phyloP scores from a whole-genome alignment of 2,329 filamentous ascomycete genomes.

The Paecilomyces formosus region DNA sequence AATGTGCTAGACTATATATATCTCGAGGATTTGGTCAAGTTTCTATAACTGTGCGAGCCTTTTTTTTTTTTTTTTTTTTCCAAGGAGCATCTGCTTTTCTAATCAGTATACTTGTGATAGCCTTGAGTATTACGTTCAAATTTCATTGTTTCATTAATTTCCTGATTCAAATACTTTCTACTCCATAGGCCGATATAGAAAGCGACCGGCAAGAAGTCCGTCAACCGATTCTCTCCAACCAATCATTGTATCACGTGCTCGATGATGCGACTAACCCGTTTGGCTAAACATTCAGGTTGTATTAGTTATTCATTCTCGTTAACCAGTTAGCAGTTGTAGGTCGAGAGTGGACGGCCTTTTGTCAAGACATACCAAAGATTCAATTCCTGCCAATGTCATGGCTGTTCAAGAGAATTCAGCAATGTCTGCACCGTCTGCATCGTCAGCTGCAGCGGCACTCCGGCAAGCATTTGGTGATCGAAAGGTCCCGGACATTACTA shows the following conservation, averaged over 20 bases:
- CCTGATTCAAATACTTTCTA: too few species aligned
- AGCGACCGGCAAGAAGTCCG: background rate
- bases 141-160: too few species aligned
- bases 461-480: slow-evolving; percentile 18
- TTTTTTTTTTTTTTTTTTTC: too few species aligned
- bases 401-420: background rate
- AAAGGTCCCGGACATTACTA: slow-evolving; percentile 27
- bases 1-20: too few species aligned
- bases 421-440: background rate
- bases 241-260: background rate
- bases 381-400: background rate
- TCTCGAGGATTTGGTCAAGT: too few species aligned
- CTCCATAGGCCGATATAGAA: background rate
- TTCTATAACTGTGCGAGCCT: too few species aligned
- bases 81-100: too few species aligned
- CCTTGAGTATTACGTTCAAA: too few species aligned
- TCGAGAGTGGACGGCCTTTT: background rate
- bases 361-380: background rate
- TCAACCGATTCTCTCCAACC: background rate
- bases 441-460: background rate
- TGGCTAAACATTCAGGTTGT: background rate
- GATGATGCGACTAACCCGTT: background rate
- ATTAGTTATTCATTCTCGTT: background rate
- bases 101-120: too few species aligned
- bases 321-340: background rate